Base-by-base conservation (phyloP, 176 grass and related monocot genomes). In the Canna indica region DNA sequence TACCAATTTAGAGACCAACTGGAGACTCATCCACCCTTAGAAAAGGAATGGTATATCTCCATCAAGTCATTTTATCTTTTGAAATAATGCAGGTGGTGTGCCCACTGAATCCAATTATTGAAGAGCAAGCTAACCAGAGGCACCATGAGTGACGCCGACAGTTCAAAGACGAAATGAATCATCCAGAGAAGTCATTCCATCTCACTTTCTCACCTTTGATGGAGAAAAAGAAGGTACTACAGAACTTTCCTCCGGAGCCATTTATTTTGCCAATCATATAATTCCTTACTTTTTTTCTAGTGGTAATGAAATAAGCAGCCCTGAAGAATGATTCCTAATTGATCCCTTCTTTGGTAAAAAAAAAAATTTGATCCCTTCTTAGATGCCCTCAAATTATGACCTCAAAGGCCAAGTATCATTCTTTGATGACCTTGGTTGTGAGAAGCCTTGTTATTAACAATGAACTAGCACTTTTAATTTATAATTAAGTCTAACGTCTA, bases 71-170 rank as follows among this genome's bases (percentile, higher is more conserved):
- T 26, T 61, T 32, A 7, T 63, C 30, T 34, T 7, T 25, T 7
- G 33, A 63, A 34, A 63, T 18, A 63, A 42, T 68, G 13, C 11
- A 4, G 1, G 36, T 28, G n/a, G 36, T 39, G 36, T 26, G 3
- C 38, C 65, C 65, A 28, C 36, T 68, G 25, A 68, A 45, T 29
- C 36, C 11, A 44, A 68, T 68, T 9, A 68, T 44, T 45, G 65
- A 68, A 41, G 35, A 26, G 24, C 38, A 15, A 38, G 41, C 2
- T 3, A 44, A 68, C 4, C 3, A 7, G 10, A 68, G n/a, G 27
- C 36, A 68, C 36, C 32, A 42, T 27, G 24, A 28, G n/a, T 27
- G 65, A 27, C 45, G 38, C 65, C 15, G 35, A 68, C 24, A 7
- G 11, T 44, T 24, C 10, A 15, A 24, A 41, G 36, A 10, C 11